Base-by-base conservation (phyloP, 192 early-diverging fungal species). In the Backusella tarrabulga region DNA sequence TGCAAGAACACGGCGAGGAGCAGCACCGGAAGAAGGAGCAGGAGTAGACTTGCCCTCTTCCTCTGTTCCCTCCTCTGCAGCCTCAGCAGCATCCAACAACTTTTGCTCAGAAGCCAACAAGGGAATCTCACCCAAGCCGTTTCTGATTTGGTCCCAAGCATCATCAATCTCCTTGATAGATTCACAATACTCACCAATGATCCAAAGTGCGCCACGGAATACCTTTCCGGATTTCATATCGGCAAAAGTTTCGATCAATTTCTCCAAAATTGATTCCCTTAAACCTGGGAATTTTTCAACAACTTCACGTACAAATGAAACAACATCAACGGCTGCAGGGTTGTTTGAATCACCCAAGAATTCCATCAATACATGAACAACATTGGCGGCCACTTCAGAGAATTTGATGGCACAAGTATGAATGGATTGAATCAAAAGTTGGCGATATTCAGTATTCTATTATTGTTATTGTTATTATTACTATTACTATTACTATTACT, bases 131-230 rank as follows among this genome's bases (percentile, higher is more conserved):
- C 98, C 98, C 36, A 98, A 82, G 54, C 91, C 89, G 50, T 89
- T 80, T 71, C 95, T 92, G 69, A 99, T 93, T 71, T 91, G 87
- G 76, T 90, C 88, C 91, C 96, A 91, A 50, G 94, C 90, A 0
- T 88, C 87, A 80, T 97, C 95, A 79, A 99, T 97, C 77, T 92
- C 90, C 73, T 88, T 84, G 9, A 80, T 85, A n/a, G 87, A 86
- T 75, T 91, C 83, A 63, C 94, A 93, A 78, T 98, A 99, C 87
- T 99, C 98, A 68, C 98, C 97, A 76, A 99, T 87, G 79, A 99
- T 98, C 98, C 98, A 99, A 60, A 99, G 88, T 21, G 96, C 98
- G 34, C 97, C 98, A 63, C 98, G 91, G 82, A 97, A 92, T 4
- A 98, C 96, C 81, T 96, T 91, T 71, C 95, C 93, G 2, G 94